A percentile compares a stretch with the other conserved stretches of the same genome.
Conservation (phyloP, 495 filamentous ascomycete genomes). For the Clohesyomyces aquaticus region DNA sequence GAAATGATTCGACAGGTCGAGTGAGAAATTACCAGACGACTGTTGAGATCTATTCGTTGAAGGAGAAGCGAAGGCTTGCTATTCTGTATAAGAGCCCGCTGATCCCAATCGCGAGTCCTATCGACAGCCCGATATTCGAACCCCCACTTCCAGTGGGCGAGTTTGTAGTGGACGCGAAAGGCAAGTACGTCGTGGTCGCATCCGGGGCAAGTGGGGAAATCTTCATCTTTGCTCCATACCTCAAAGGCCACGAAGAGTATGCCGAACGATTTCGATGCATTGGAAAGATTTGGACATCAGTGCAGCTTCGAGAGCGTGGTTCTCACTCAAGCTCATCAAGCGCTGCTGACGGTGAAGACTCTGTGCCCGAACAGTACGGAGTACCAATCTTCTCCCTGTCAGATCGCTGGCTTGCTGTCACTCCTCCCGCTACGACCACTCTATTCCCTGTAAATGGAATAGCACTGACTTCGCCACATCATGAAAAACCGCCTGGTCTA, state of each 20-base stretch:
- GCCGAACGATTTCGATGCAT: slow-evolving; percentile 61
- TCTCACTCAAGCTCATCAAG: slow-evolving; percentile 58
- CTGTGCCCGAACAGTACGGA: slow-evolving; percentile 50
- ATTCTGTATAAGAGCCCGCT: slow-evolving; percentile 67
- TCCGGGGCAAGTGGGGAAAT: slow-evolving; percentile 85
- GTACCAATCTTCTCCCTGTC: slow-evolving; percentile 75
- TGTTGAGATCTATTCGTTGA: slow-evolving; percentile 82
- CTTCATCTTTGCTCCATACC: slow-evolving; percentile 64
- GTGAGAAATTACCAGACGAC: slow-evolving; percentile 74
- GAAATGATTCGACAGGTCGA: slow-evolving; percentile 45
- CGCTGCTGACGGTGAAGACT: slow-evolving; percentile 56
- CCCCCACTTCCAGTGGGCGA: slow-evolving; percentile 70
- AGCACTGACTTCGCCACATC: slow-evolving; percentile 48
- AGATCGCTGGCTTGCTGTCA: slow-evolving; percentile 82
- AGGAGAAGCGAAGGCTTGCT: slow-evolving; percentile 65
- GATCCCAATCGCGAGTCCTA: slow-evolving; percentile 52
- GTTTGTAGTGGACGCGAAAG: slow-evolving; percentile 68
- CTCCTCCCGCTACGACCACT: slow-evolving; percentile 73
- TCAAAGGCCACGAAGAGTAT: slow-evolving; percentile 30
- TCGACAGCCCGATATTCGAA: slow-evolving; percentile 58
- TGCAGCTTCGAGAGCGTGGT: slow-evolving; percentile 62
- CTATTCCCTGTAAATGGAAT: slow-evolving; percentile 68
- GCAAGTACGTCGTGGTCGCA: slow-evolving; percentile 68
- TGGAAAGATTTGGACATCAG: slow-evolving; percentile 84
- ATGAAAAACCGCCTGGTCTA: slow-evolving; percentile 65